A percentile compares a stretch with the other conserved stretches of the same genome.
Conservation (phyloP, 257 asterid species). For the Nicotiana otophora region DNA sequence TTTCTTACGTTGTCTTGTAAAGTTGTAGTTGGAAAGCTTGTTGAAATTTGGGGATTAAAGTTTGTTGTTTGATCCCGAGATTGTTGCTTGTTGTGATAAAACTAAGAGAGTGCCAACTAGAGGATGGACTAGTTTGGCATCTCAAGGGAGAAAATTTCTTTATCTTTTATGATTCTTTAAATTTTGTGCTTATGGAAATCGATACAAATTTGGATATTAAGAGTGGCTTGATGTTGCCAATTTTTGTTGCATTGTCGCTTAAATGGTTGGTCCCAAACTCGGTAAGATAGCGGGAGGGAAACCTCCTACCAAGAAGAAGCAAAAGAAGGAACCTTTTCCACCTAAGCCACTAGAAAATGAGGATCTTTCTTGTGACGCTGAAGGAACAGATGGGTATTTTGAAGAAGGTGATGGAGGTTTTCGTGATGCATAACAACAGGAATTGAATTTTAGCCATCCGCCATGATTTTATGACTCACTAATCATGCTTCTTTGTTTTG, state of each 20-base stretch:
- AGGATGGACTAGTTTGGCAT: too few species aligned
- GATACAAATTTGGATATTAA: too few species aligned
- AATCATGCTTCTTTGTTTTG: background rate
- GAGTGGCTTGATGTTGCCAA: background rate
- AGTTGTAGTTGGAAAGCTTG: too few species aligned
- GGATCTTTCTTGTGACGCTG: slow-evolving; percentile 47
- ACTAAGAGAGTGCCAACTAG: too few species aligned
- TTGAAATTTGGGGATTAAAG: too few species aligned
- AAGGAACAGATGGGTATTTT: slow-evolving; percentile 29
- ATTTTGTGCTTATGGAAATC: too few species aligned
- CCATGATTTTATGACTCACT: background rate
- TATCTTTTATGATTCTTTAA: too few species aligned
- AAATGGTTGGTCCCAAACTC: slow-evolving; percentile 49
- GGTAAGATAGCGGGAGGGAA: slow-evolving; percentile 30
- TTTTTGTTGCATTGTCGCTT: slow-evolving; percentile 18
- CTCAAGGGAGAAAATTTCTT: too few species aligned
- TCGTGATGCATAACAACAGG: slow-evolving; percentile 39
- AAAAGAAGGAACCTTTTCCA: slow-evolving; percentile 28
- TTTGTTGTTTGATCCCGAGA: too few species aligned
- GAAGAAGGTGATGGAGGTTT: slow-evolving; percentile 17
- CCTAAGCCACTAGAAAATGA: slow-evolving; percentile 29
- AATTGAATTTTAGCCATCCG: background rate
- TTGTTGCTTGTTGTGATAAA: too few species aligned
- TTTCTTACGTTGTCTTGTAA: too few species aligned
- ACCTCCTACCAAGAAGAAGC: slow-evolving; percentile 57